phyloP scores from a whole-genome alignment of 495 filamentous ascomycete species.

The Penicillium taxi region DNA sequence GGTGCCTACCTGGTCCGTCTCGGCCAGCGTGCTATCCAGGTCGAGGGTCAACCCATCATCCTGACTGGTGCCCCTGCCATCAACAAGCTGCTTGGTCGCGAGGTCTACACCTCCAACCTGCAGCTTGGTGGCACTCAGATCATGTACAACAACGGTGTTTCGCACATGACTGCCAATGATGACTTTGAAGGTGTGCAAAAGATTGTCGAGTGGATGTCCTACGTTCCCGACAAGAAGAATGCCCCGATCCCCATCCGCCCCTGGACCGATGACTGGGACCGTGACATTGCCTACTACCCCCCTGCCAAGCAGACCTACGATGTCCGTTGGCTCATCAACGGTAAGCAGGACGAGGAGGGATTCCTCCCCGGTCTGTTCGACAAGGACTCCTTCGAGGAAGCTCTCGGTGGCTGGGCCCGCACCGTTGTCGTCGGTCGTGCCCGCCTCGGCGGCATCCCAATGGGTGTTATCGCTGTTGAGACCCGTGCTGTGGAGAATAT shows the following conservation, averaged over 20 bases:
- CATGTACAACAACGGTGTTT: slow-evolving; percentile 99
- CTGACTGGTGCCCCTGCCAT: slow-evolving; percentile 94
- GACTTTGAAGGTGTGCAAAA: slow-evolving; percentile 97
- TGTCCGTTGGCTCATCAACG: slow-evolving; percentile 83
- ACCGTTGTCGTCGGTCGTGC: slow-evolving; percentile 96
- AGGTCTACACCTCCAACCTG: slow-evolving; percentile 97
- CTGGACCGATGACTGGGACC: slow-evolving; percentile 84
- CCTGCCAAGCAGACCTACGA: slow-evolving; percentile 87
- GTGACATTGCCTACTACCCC: slow-evolving; percentile 78
- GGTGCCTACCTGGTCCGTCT: slow-evolving; percentile 97
- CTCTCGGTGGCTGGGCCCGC: slow-evolving; percentile 91
- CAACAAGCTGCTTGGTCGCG: slow-evolving; percentile 95
- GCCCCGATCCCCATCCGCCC: slow-evolving; percentile 81
- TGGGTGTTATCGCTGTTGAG: slow-evolving; percentile 98
- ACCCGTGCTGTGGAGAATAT: slow-evolving; percentile 93
- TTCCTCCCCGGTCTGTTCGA: slow-evolving; percentile 93
- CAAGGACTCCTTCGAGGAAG: slow-evolving; percentile 91
- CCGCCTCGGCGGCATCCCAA: slow-evolving; percentile 92
- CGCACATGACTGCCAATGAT: slow-evolving; percentile 95
- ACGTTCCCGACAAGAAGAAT: slow-evolving; percentile 88
- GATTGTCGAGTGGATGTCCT: slow-evolving; percentile 97
- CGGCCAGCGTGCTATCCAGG: slow-evolving; percentile 95
- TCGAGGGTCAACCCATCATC: slow-evolving; percentile 98
- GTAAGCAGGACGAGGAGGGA: slow-evolving; percentile 79
- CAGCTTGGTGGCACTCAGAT: slow-evolving; percentile 99